A percentile compares a stretch with the other conserved stretches of the same genome.
Evolutionary conservation across 257 asterid species (phyloP).

Genomic region (Fraxinus anomala): DNA sequence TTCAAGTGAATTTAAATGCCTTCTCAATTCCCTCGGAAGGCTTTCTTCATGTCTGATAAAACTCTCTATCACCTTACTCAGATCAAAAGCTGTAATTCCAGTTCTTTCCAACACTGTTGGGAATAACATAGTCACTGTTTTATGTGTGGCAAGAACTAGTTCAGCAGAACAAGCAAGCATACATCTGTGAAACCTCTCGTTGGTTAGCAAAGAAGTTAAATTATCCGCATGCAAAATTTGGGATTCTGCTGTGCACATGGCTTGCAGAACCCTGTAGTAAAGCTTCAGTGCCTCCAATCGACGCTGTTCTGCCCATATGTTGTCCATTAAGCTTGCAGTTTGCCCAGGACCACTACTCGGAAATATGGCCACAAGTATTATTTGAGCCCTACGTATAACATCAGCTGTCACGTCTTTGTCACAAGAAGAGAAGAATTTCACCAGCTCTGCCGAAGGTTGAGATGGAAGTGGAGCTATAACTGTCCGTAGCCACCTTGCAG

Average conservation of each 20-base stretch:
- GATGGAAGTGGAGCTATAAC: conserved; percentile 87
- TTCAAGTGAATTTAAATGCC: conserved; percentile 93
- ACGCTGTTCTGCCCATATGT: conserved; percentile 96
- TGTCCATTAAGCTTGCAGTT: conserved; percentile 81
- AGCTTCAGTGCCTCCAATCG: conserved; percentile 87
- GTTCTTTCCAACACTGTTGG: conserved; percentile 96
- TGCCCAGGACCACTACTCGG: conserved; percentile 89
- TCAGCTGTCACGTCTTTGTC: conserved; percentile 83
- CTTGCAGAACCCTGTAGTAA: conserved; percentile 85
- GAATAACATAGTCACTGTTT: conserved; percentile 93
- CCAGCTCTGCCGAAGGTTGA: conserved; percentile 82
- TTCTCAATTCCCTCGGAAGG: conserved; percentile 92
- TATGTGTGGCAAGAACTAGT: conserved; percentile 97
- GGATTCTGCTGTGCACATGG: conserved; percentile 92
- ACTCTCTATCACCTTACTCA: conserved; percentile 98
- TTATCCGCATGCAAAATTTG: conserved; percentile 72
- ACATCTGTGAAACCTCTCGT: conserved; percentile 96
- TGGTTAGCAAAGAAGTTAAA: conserved; percentile 81
- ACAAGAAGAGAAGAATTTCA: conserved; percentile 75
- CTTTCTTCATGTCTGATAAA: conserved; percentile 93
- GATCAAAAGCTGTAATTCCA: conserved; percentile 96
- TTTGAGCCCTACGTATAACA: conserved; percentile 81
- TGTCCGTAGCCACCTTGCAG: conserved; percentile 91
- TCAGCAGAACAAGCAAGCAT: conserved; percentile 99
- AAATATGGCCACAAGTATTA: conserved; percentile 91